Percentiles rank a stretch among this genome's conserved stretches.
These are phyloP conservation scores for Hippophae tibetana DNA, from an alignment of 306 rosid species.

Conservation along the genomic window DNA sequence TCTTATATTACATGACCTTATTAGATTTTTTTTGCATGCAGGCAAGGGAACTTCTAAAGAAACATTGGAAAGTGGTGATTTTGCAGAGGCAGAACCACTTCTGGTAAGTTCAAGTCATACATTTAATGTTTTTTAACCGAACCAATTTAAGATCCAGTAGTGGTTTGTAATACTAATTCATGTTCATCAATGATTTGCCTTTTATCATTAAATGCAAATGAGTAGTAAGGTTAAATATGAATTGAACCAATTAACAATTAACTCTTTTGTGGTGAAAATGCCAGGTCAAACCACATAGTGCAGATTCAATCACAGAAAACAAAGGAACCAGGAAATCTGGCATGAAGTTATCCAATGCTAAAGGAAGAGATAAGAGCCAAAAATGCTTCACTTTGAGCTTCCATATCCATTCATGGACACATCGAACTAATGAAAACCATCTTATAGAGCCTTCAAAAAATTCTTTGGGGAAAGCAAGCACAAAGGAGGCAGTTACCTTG, in stretches of 20 bases:
- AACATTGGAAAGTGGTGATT: slow-evolving; percentile 3
- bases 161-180: neutral
- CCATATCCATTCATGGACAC: slow-evolving; percentile 19
- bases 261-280: slow-evolving; percentile 7
- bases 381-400: slow-evolving; percentile 27
- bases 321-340: slow-evolving; percentile 21
- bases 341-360: slow-evolving; percentile 13
- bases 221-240: too few relatives aligned
- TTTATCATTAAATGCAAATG: too few relatives aligned
- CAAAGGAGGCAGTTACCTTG: slow-evolving; percentile 1
- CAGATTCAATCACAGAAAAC: slow-evolving; percentile 19
- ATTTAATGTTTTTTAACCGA: neutral
- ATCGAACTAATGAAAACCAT: slow-evolving; percentile 16
- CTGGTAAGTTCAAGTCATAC: slow-evolving; percentile 29
- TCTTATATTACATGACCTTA: neutral
- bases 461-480: slow-evolving; percentile 4
- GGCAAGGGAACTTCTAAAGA: slow-evolving; percentile 22
- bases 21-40: slow-evolving; percentile 4
- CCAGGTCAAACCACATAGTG: slow-evolving; percentile 28
- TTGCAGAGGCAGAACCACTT: slow-evolving; percentile 31
- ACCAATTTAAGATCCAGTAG: neutral
- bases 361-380: slow-evolving; percentile 24
- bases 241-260: neutral
- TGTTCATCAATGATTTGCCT: too few relatives aligned
- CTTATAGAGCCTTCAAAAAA: slow-evolving; percentile 25